Percentiles rank a stretch among this genome's conserved stretches.
Evolutionary conservation across 495 filamentous ascomycete genomes (phyloP).

Genomic region (Podospora fimiseda): DNA sequence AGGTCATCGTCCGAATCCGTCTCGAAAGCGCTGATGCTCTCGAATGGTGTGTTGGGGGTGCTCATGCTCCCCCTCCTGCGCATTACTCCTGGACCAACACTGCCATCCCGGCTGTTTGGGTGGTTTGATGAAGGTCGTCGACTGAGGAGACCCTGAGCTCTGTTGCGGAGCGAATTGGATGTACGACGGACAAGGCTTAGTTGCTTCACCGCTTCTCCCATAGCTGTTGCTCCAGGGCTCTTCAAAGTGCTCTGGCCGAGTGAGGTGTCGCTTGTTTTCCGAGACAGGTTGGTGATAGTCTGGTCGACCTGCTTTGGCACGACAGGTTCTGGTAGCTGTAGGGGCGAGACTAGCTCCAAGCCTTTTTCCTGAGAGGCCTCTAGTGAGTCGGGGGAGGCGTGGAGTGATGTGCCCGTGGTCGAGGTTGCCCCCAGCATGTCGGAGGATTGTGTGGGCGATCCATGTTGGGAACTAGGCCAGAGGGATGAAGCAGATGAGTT

Average conservation of each 20-base stretch:
- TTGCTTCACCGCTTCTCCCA: constrained; percentile 31
- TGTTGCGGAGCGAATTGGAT: constrained; percentile 36
- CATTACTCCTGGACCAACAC: constrained; percentile 80
- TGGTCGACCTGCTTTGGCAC: constrained; percentile 4
- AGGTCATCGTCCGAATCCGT: constrained; percentile 62
- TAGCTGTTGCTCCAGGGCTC: constrained; percentile 28
- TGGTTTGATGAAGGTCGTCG: constrained; percentile 65
- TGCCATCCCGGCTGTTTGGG: constrained; percentile 70
- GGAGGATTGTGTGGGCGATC: constrained; percentile 37
- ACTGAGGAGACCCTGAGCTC: constrained; percentile 24
- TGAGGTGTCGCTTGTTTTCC: constrained; percentile 33
- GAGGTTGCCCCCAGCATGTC: constrained; percentile 28
- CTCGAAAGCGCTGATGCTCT: constrained; percentile 47
- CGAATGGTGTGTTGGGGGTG: constrained; percentile 47
- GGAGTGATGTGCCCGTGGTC: constrained; percentile 36
- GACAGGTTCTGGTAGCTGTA: constrained; percentile 41
- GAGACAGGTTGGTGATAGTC: constrained; percentile 20
- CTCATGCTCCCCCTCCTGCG: constrained; percentile 84
- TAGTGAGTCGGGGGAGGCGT: constrained; percentile 36
- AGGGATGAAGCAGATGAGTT: constrained; percentile 38
- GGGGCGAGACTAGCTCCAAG: constrained; percentile 14
- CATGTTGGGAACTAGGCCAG: constrained; percentile 36
- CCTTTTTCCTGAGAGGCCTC: constrained; percentile 24
- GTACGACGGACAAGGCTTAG: constrained; percentile 40
- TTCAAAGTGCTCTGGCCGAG: constrained; percentile 22